Base-by-base conservation (phyloP, 352 stramenopile genomes). In the Thraustotheca clavata region DNA sequence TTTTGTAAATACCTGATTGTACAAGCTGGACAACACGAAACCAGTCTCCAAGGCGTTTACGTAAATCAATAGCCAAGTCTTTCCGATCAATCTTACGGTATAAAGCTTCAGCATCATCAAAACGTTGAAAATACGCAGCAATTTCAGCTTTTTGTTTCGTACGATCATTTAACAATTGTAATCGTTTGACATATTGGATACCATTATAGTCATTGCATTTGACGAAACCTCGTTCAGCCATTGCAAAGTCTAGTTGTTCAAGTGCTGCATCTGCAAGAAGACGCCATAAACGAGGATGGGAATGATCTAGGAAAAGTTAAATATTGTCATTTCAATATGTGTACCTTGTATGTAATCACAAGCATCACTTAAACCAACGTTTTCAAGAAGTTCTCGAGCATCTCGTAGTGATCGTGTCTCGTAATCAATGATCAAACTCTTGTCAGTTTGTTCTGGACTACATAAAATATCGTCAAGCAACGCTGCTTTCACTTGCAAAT, bases 11-110 rank as follows among this genome's bases (percentile, higher is more conserved):
- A n/a, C 79, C 77, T 0, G 80, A 83, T 33, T 91, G 83, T 43
- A 89, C 76, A 38, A 94, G 75, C 60, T 90, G 79, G 2, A 97
- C 76, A 18, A 97, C 91, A n/a, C 85, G 73, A 55, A 94, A 94
- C 87, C 91, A 98, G 71, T 98, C 91, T 8, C 91, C 90, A 26
- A 98, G 75, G 4, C 86, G 74, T 60, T 92, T 80, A 6, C 91
- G 82, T 22, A 98, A 71, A 31, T 96, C 87, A 40, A 97, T 94
- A 24, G 91, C 90, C 11, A 98, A 69, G 61, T 98, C 92, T 57
- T 96, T 95, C n/a, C 92, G 83, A 59, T 98, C 92, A 16, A 98
- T 97, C 68, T 97, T 93, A 20, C 86, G 74, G 72, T 97, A 97
- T 20, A 97, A 67, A 27, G 76, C 74, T 66, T 98, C 92, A 1